Base-by-base conservation (phyloP, 352 stramenopile genomes). In the Thraustochytrium sp. region DNA sequence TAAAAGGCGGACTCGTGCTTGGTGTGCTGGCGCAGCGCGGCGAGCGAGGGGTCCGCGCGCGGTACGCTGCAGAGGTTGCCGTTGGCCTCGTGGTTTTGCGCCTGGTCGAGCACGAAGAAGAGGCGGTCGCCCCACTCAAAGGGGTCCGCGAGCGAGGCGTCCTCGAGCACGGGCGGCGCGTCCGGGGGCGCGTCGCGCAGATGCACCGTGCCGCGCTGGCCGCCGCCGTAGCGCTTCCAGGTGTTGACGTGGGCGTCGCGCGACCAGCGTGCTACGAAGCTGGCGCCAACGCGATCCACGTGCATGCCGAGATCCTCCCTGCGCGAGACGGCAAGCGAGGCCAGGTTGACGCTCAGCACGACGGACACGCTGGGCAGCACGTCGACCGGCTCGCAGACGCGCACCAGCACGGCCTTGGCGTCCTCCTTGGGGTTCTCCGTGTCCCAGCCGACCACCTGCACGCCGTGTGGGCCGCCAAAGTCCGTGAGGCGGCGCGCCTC, bases 201-300 rank as follows among this genome's bases (percentile, higher is more conserved):
- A 23, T 36, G 64, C 8, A 72, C 40, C 49, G 68, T 23, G 37
- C 65, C 65, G 0, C 8, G 16, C 13, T 23, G 42, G 16, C 65
- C 65, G 11, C 65, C 65, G 46, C 34, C 34, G 65, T 77, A 77
- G 31, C 65, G 42, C 46, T 62, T 77, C 65, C 65, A 77, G 5
- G 42, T 29, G 9, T 36, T 36, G n/a, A 77, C 37, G 42, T 77
- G 65, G n/a, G 65, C 65, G 23, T 77, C 65, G 34, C 34, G 26
- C 3, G 65, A 62, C 31, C 23, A 55, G 23, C 65, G 65, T 1
- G 26, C 65, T 26, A 77, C 13, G 23, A 31, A 16, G 11, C 64
- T 62, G 8, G 8, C 42, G 37, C 34, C 11, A 23, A 16, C 21
- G 21, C 16, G 13, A 29, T 77, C 42, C 0, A 31, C n/a, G 37